These are phyloP conservation scores for Bryopsis sp. DNA, from an alignment of 139 green algal species.

Conservation along the genomic window DNA sequence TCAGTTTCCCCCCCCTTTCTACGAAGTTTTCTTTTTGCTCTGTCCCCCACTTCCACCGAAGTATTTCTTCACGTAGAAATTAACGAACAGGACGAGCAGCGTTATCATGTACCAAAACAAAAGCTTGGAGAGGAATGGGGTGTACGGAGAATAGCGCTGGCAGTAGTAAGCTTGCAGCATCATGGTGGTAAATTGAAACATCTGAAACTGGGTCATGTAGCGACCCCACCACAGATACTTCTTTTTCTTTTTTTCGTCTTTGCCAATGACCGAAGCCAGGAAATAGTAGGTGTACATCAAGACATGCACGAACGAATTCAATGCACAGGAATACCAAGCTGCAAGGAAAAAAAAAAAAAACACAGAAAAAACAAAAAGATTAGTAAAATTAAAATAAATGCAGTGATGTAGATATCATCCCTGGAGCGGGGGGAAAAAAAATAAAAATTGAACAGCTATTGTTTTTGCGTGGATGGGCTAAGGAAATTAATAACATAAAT, in stretches of 20 bases:
- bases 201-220: conserved; percentile 55
- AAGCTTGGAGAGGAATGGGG: conserved; percentile 30
- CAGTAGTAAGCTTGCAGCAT: conserved; percentile 38
- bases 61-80: conserved; percentile 49
- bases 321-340: conserved; percentile 49
- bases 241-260: conserved; percentile 33
- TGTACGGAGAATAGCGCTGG: conserved; percentile 20
- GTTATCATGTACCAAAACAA: conserved; percentile 54
- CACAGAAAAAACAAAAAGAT: not conserved
- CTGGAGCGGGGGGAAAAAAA: no score
- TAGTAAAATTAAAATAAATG: no score
- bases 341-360: conserved; percentile 3
- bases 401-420: no score
- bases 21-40: conserved; percentile 10
- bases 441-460: conserved; percentile 15
- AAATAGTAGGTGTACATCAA: conserved; percentile 70
- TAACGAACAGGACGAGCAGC: conserved; percentile 41
- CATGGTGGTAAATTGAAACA: conserved; percentile 38
- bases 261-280: conserved; percentile 39
- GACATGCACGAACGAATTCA: conserved; percentile 64
- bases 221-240: conserved; percentile 65
- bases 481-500: conserved; percentile 9
- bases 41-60: conserved; percentile 18
- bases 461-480: not conserved
- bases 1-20: no score